phyloP scores from a whole-genome alignment of 163 green algal species.

The Scenedesmus sp. region DNA sequence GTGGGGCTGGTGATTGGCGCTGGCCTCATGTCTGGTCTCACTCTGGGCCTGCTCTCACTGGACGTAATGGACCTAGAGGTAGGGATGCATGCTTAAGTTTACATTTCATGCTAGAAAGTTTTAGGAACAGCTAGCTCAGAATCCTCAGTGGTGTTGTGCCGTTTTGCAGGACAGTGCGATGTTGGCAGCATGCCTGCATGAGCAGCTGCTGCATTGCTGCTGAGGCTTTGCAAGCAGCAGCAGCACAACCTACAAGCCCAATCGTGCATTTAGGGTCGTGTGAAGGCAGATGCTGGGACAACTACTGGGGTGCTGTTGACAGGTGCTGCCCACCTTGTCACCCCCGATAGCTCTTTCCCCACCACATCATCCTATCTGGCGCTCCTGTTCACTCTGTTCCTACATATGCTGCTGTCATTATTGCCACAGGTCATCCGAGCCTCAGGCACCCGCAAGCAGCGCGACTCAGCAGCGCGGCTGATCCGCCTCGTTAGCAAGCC shows the following conservation, averaged over 20 bases:
- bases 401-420: background rate
- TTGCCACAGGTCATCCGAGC: constrained; percentile 77
- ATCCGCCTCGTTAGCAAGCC: constrained; percentile 67
- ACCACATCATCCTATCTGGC: too few relatives aligned
- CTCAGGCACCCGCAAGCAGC: constrained; percentile 64
- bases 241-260: too few relatives aligned
- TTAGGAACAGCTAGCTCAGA: background rate
- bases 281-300: too few relatives aligned
- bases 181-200: background rate
- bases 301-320: too few relatives aligned
- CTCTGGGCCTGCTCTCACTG: constrained; percentile 86
- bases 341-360: too few relatives aligned
- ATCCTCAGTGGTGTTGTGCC: background rate
- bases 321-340: too few relatives aligned
- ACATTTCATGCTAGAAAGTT: background rate
- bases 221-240: too few relatives aligned
- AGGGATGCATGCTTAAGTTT: background rate
- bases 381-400: too few relatives aligned
- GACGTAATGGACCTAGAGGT: constrained; percentile 91
- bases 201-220: too few relatives aligned
- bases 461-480: constrained; percentile 58
- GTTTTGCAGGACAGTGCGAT: background rate
- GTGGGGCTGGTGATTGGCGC: constrained; percentile 76
- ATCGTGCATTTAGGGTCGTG: too few relatives aligned
- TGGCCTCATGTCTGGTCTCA: constrained; percentile 88